A percentile compares a stretch with the other conserved stretches of the same genome.
Conservation (phyloP, 192 early-diverging fungal species). For the Diversispora epigaea region DNA sequence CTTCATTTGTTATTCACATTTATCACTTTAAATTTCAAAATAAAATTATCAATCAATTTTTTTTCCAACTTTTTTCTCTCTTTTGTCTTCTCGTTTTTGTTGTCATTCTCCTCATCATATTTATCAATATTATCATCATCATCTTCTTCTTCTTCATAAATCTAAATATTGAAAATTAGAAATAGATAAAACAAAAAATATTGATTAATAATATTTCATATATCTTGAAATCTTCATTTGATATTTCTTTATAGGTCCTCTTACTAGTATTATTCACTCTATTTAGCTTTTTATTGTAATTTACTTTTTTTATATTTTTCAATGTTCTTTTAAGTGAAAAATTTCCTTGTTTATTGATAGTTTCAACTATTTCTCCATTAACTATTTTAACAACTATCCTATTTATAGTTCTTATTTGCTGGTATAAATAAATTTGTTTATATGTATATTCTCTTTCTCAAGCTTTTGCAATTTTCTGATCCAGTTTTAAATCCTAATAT, state of each 20-base stretch:
- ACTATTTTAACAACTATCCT: not conserved
- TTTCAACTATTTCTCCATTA: not conserved
- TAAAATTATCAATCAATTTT: constrained; percentile 16
- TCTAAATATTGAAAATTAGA: not conserved
- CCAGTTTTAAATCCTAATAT: not conserved
- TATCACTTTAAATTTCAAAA: constrained; percentile 11
- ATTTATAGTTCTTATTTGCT: not conserved
- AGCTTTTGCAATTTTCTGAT: not conserved
- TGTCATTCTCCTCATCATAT: not conserved
- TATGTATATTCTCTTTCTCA: not conserved
- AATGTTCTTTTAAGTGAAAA: not conserved
- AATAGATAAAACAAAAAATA: not conserved
- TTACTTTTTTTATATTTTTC: not conserved
- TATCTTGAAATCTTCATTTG: not conserved
- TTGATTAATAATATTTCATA: constrained; percentile 7
- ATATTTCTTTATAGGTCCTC: not conserved
- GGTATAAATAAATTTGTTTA: not conserved
- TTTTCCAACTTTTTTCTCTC: not conserved
- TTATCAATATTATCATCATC: not conserved
- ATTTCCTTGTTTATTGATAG: not conserved
- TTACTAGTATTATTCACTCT: not conserved
- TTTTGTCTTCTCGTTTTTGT: not conserved
- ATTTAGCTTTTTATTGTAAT: not conserved
- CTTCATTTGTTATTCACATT: constrained; percentile 11
- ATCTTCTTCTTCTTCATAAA: not conserved